Percentiles rank a stretch among this genome's conserved stretches.
Evolutionary conservation across 495 filamentous ascomycete genomes (phyloP).

Genomic region (Apodospora peruviana): DNA sequence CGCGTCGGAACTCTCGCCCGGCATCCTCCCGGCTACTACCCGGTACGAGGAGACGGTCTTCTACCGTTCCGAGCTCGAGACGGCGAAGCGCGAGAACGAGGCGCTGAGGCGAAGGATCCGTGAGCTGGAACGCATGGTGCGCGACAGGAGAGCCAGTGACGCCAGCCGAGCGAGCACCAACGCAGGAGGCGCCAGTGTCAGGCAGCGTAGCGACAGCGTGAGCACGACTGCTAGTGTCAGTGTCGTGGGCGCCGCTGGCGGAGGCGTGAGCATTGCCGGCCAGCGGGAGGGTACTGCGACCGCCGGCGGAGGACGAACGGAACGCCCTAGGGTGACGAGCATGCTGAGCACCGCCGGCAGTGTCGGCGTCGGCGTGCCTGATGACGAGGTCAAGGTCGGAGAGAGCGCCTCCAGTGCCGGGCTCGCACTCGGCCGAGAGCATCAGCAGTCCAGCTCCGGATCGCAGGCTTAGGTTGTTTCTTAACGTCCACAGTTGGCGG

Average conservation of each 20-base stretch:
- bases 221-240: conserved; percentile 35
- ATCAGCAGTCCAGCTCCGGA: too few relatives aligned
- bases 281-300: too few relatives aligned
- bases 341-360: conserved; percentile 29
- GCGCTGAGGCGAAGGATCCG: conserved; percentile 63
- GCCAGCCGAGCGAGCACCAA: conserved; percentile 25
- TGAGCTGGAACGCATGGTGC: conserved; percentile 59
- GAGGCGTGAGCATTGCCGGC: conserved; percentile 25
- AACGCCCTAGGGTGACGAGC: conserved; percentile 29
- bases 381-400: conserved; percentile 47
- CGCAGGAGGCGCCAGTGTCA: background rate
- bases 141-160: conserved; percentile 41
- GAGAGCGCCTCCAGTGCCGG: conserved; percentile 52
- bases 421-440: too few relatives aligned
- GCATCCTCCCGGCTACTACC: conserved; percentile 45
- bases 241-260: conserved; percentile 24
- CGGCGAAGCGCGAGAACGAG: conserved; percentile 76
- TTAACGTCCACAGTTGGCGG: too few relatives aligned
- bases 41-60: conserved; percentile 67
- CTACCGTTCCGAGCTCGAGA: conserved; percentile 66
- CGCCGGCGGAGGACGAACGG: conserved; percentile 16
- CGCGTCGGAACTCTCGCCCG: conserved; percentile 34
- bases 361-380: conserved; percentile 38
- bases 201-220: conserved; percentile 30
- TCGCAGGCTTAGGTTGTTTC: too few relatives aligned